Percentiles rank a stretch among this genome's conserved stretches.
phyloP scores from a whole-genome alignment of 2,329 filamentous ascomycete genomes.

The Beauveria sp. region DNA sequence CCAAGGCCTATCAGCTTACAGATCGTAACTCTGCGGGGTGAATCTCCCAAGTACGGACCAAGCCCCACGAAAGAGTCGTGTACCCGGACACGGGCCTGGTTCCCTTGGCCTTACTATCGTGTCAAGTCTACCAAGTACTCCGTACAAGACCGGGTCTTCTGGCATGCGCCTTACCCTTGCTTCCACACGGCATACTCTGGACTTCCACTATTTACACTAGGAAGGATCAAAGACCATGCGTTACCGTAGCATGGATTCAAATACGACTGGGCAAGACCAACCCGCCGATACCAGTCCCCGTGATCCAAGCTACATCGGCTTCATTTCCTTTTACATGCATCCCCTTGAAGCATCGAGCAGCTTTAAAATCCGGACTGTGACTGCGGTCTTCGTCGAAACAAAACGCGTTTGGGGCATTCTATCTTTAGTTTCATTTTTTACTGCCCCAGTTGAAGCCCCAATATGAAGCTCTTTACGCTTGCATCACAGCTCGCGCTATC shows the following conservation, averaged over 20 bases:
- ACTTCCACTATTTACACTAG: not conserved
- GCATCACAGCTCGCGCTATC: slow-evolving; percentile 2
- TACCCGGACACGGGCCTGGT: not conserved
- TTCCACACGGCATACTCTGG: not conserved
- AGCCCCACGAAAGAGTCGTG: not conserved
- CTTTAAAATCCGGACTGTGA: not conserved
- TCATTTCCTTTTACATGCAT: not conserved
- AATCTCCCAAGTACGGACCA: not conserved
- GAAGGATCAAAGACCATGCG: slow-evolving; percentile 3
- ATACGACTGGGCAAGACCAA: not conserved
- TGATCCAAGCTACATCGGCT: not conserved
- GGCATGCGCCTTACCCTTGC: not conserved
- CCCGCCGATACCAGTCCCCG: not conserved
- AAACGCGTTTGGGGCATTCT: not conserved
- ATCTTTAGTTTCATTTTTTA: not conserved
- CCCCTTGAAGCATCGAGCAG: too few relatives aligned
- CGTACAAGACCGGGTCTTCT: not conserved
- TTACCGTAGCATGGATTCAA: not conserved
- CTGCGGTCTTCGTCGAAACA: not conserved
- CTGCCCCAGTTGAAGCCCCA: not conserved
- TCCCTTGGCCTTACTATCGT: not conserved
- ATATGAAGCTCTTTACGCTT: slow-evolving; percentile 2
- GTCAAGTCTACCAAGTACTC: not conserved
- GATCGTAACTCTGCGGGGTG: not conserved
- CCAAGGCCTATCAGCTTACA: not conserved